Evolutionary conservation across 768 basidiomycete species (phyloP).

Genomic region (Termitomyces sp.): DNA sequence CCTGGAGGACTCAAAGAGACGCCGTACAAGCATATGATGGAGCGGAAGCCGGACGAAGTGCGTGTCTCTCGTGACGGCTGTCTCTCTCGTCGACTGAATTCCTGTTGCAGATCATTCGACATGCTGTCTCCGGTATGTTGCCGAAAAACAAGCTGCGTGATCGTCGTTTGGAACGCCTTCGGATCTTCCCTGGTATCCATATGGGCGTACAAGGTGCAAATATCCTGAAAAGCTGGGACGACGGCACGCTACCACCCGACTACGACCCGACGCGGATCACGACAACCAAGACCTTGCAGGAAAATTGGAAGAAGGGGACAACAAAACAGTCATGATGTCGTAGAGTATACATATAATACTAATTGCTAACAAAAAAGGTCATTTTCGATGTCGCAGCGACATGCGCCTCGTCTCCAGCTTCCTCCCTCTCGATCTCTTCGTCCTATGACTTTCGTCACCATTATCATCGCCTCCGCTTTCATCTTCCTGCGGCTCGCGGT

Average conservation of each 20-base stretch:
- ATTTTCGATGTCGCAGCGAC: background rate
- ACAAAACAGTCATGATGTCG: slow-evolving; percentile 7
- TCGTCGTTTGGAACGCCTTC: slow-evolving; percentile 78
- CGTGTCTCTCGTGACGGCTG: slow-evolving; percentile 19
- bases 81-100: background rate
- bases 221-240: slow-evolving; percentile 79
- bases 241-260: slow-evolving; percentile 58
- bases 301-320: slow-evolving; percentile 22
- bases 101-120: slow-evolving; percentile 74
- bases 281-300: slow-evolving; percentile 33
- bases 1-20: slow-evolving; percentile 93
- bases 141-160: slow-evolving; percentile 97
- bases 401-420: background rate
- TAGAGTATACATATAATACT: slow-evolving; percentile 8
- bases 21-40: slow-evolving; percentile 79
- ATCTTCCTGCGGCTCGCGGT: background rate
- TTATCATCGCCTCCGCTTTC: background rate
- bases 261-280: slow-evolving; percentile 37
- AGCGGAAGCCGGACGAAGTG: slow-evolving; percentile 85
- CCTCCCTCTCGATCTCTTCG: background rate
- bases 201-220: slow-evolving; percentile 77
- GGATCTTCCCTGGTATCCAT: slow-evolving; percentile 79
- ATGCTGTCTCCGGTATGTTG: slow-evolving; percentile 97
- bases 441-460: slow-evolving; percentile 12
- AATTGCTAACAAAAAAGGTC: background rate